These are phyloP conservation scores for Phyllachora maydis DNA, from an alignment of 2,329 filamentous ascomycete species.

Conservation along the genomic window DNA sequence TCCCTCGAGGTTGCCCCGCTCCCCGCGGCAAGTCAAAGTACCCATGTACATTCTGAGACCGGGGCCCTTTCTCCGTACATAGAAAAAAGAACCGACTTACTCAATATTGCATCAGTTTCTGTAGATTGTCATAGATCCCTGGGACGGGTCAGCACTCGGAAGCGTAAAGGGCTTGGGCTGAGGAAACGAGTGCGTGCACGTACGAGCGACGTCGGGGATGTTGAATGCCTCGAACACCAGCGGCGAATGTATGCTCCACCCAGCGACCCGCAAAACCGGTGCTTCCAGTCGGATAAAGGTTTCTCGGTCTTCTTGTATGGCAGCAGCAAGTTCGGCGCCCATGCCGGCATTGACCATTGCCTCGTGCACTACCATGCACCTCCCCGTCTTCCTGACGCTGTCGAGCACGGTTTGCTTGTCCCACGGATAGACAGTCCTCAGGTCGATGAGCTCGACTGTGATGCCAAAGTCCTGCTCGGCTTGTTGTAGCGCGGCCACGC, in stretches of 20 bases:
- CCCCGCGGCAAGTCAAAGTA: no score
- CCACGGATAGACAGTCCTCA: slow-evolving; percentile 83
- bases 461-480: slow-evolving; percentile 59
- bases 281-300: slow-evolving; percentile 74
- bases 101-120: slow-evolving; percentile 44
- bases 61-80: no score
- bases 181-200: no score
- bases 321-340: slow-evolving; percentile 74
- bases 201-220: slow-evolving; percentile 70
- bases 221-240: slow-evolving; percentile 64
- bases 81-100: no score
- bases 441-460: slow-evolving; percentile 67
- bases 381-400: slow-evolving; percentile 72
- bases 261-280: slow-evolving; percentile 65
- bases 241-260: slow-evolving; percentile 75
- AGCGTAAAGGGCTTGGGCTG: no score
- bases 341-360: slow-evolving; percentile 80
- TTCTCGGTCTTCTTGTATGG: slow-evolving; percentile 55
- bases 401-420: slow-evolving; percentile 61
- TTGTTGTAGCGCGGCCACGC: slow-evolving; percentile 53
- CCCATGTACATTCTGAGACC: no score
- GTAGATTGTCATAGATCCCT: slow-evolving; percentile 56
- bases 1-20: no score
- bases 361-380: slow-evolving; percentile 79
- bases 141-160: slow-evolving; percentile 10